Percentiles rank a stretch among this genome's conserved stretches.
These are phyloP conservation scores for Kuraishia piskuri DNA, from an alignment of 805 yeast genomes.

Conservation along the genomic window DNA sequence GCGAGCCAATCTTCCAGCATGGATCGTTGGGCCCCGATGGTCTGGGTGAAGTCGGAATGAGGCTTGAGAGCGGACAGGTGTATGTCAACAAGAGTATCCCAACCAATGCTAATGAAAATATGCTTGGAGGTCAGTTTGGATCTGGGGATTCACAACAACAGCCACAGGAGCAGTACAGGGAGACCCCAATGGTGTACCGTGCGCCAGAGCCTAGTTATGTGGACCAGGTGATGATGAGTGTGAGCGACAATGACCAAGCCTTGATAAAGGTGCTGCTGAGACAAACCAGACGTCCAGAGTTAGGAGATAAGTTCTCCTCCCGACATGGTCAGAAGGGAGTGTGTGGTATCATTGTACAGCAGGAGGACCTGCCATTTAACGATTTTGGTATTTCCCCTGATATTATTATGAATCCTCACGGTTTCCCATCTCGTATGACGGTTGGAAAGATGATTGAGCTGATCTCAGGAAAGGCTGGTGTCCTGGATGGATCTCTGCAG, in stretches of 20 bases:
- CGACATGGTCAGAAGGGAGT: slow-evolving; percentile 99
- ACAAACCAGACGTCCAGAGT: slow-evolving; percentile 95
- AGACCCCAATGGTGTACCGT: slow-evolving; percentile 84
- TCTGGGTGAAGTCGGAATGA: slow-evolving; percentile 90
- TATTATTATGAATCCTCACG: slow-evolving; percentile 98
- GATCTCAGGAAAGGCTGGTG: slow-evolving; percentile 97
- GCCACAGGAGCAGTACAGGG: slow-evolving; percentile 61
- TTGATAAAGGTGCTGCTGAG: slow-evolving; percentile 84
- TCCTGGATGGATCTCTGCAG: slow-evolving; percentile 80
- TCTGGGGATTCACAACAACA: slow-evolving; percentile 16
- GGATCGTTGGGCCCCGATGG: slow-evolving; percentile 89
- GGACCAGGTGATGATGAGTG: slow-evolving; percentile 97
- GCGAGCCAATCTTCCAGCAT: slow-evolving; percentile 81
- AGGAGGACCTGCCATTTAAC: slow-evolving; percentile 93
- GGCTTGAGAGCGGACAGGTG: slow-evolving; percentile 86
- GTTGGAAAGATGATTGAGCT: slow-evolving; percentile 98
- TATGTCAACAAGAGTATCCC: slow-evolving; percentile 93
- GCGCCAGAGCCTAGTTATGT: slow-evolving; percentile 95
- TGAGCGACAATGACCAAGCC: slow-evolving; percentile 91
- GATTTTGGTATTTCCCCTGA: slow-evolving; percentile 92
- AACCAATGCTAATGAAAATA: slow-evolving; percentile 65
- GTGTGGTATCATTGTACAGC: slow-evolving; percentile 95
- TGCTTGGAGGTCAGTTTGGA: slow-evolving; percentile 30
- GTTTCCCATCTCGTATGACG: slow-evolving; percentile 99
- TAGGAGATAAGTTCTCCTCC: slow-evolving; percentile 95